Percentiles rank a stretch among this genome's conserved stretches.
Conservation (phyloP, 306 rosid genomes). For the Prunus mira region DNA sequence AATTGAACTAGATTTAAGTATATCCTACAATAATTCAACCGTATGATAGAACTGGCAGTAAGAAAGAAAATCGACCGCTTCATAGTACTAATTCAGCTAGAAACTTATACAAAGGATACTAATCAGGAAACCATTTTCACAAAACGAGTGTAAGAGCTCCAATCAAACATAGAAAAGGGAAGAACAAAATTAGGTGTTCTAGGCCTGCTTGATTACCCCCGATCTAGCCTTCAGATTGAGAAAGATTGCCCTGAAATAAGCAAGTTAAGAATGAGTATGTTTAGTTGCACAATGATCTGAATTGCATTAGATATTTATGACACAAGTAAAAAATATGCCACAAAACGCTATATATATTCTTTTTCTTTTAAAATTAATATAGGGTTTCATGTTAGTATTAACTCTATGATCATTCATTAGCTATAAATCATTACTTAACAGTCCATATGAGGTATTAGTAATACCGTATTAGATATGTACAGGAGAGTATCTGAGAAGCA, state of each 20-base stretch:
- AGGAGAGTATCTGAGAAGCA: too few species aligned
- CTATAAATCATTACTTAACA: too few species aligned
- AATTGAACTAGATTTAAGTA: not conserved
- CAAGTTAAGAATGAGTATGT: conserved; percentile 13
- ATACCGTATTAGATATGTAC: not conserved
- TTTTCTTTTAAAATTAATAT: too few species aligned
- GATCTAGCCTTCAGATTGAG: conserved; percentile 85
- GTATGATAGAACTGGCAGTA: not conserved
- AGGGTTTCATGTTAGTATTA: too few species aligned
- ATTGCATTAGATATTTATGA: not conserved
- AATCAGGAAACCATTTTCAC: not conserved
- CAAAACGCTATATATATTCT: not conserved
- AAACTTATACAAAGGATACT: not conserved
- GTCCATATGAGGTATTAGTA: too few species aligned
- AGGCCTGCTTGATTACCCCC: conserved; percentile 58
- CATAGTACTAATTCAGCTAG: not conserved
- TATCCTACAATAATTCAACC: not conserved
- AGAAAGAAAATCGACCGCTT: not conserved
- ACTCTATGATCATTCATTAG: too few species aligned
- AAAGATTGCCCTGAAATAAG: conserved; percentile 76
- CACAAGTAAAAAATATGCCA: not conserved
- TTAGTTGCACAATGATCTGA: not conserved
- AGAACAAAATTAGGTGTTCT: conserved; percentile 12
- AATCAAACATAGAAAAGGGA: not conserved
- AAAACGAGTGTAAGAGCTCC: too few species aligned